Percentiles rank a stretch among this genome's conserved stretches.
phyloP scores from a whole-genome alignment of 352 stramenopile species.

The Pythium volutum region DNA sequence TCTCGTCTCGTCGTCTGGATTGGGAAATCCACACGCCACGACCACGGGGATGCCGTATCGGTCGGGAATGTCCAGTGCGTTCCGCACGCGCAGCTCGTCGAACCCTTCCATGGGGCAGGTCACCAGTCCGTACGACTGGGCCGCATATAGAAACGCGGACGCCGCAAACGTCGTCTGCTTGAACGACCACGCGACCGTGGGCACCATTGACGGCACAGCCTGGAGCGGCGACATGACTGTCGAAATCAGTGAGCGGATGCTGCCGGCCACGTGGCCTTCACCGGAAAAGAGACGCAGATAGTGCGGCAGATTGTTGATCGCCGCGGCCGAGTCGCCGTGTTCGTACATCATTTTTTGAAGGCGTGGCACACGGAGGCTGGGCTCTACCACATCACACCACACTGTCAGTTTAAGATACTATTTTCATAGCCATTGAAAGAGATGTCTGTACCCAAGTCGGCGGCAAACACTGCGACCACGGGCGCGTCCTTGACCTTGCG shows the following conservation, averaged over 20 bases:
- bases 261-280: constrained; percentile 54
- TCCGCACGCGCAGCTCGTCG: constrained; percentile 58
- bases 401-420: background rate
- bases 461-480: constrained; percentile 76
- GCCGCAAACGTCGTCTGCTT: constrained; percentile 81
- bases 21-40: constrained; percentile 56
- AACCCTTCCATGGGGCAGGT: constrained; percentile 84
- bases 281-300: constrained; percentile 68
- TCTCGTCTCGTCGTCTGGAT: constrained; percentile 26
- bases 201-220: constrained; percentile 55
- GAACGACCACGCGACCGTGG: constrained; percentile 73
- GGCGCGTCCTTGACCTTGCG: constrained; percentile 75
- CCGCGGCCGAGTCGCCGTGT: constrained; percentile 39
- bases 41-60: constrained; percentile 76
- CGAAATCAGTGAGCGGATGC: constrained; percentile 54
- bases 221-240: constrained; percentile 62
- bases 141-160: constrained; percentile 64
- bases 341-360: constrained; percentile 71
- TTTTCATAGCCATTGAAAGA: background rate
- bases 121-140: constrained; percentile 59
- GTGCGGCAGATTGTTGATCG: constrained; percentile 58
- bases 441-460: constrained; percentile 47
- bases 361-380: constrained; percentile 60
- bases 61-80: constrained; percentile 71
- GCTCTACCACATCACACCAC: constrained; percentile 35